Evolutionary conservation across 306 rosid genomes (phyloP).

Genomic region (Quercus mongolica): DNA sequence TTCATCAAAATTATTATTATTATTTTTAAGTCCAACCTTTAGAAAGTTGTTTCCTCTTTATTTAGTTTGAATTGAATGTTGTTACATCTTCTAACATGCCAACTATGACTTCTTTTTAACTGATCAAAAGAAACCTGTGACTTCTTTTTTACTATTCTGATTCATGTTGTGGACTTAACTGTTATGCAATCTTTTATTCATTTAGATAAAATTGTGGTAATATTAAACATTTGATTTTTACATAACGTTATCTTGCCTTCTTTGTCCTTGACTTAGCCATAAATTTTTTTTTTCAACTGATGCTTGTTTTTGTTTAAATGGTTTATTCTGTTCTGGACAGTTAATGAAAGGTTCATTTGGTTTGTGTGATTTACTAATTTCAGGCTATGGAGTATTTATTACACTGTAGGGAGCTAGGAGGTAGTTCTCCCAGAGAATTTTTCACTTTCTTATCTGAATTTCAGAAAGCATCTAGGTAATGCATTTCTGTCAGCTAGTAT

Average conservation of each 20-base stretch:
- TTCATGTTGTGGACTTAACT: no score
- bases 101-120: neutral
- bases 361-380: constrained; percentile 23
- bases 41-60: neutral
- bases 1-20: neutral
- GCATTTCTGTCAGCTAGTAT: neutral
- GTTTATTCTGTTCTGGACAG: constrained; percentile 11
- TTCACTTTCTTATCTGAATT: constrained; percentile 61
- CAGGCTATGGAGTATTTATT: constrained; percentile 87
- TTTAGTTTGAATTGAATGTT: neutral
- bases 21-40: neutral
- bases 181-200: no score
- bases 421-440: constrained; percentile 66
- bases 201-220: no score
- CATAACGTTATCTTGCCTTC: neutral
- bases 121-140: neutral
- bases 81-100: neutral
- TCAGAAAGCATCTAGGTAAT: constrained; percentile 86
- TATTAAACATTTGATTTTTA: neutral
- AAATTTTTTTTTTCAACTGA: neutral
- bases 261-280: neutral
- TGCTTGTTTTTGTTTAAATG: neutral
- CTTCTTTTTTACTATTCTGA: neutral
- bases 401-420: constrained; percentile 65
- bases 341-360: constrained; percentile 16